These are phyloP conservation scores for Cucumis hystrix DNA, from an alignment of 306 rosid species.

Conservation along the genomic window DNA sequence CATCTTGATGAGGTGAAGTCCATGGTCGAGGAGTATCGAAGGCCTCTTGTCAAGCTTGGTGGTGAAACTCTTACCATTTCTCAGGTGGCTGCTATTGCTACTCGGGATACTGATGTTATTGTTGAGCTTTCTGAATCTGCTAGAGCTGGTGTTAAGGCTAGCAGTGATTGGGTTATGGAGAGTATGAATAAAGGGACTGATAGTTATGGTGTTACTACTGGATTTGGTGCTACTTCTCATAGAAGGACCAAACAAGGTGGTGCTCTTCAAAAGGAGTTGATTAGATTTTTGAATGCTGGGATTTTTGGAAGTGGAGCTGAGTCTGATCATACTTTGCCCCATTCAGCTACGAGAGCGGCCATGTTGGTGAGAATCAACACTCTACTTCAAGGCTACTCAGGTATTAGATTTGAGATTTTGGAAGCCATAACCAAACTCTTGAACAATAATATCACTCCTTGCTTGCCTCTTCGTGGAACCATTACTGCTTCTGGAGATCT, in stretches of 20 bases:
- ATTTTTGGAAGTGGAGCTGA: conserved; percentile 68
- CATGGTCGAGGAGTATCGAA: conserved; percentile 69
- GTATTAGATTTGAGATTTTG: conserved; percentile 71
- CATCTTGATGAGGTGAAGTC: conserved; percentile 85
- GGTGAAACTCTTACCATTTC: conserved; percentile 58
- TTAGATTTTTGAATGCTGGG: conserved; percentile 84
- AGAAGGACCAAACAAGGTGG: conserved; percentile 78
- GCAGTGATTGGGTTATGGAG: conserved; percentile 91
- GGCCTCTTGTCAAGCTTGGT: conserved; percentile 46
- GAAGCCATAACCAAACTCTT: conserved; percentile 69
- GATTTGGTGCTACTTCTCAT: conserved; percentile 86
- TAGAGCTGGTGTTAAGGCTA: conserved; percentile 69
- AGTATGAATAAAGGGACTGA: conserved; percentile 62
- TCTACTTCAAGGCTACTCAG: conserved; percentile 89
- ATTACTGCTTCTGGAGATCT: conserved; percentile 83
- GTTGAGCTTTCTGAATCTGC: conserved; percentile 60
- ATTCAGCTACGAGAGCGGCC: conserved; percentile 69
- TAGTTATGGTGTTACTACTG: conserved; percentile 93
- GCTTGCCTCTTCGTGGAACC: conserved; percentile 78
- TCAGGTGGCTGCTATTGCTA: conserved; percentile 69
- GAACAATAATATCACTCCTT: conserved; percentile 60
- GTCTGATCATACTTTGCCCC: conserved; percentile 54
- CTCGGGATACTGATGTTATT: conserved; percentile 20
- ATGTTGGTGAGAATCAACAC: conserved; percentile 81
- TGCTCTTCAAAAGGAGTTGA: conserved; percentile 81